Evolutionary conservation across 169 alveolate species (phyloP).

Genomic region (Eimeria maxima): DNA sequence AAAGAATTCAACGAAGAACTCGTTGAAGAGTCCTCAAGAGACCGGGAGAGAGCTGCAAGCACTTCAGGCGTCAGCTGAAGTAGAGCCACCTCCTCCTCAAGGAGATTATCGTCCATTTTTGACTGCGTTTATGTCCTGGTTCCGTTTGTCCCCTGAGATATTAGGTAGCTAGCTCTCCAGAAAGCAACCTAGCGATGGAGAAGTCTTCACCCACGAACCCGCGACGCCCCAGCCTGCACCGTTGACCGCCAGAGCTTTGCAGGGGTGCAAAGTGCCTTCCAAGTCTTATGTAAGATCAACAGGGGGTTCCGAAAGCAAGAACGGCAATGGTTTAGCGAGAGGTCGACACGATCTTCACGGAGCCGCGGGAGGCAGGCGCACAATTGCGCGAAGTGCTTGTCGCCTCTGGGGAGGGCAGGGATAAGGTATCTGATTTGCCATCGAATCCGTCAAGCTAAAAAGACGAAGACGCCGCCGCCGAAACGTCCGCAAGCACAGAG

Average conservation of each 20-base stretch:
- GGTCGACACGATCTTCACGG: neutral
- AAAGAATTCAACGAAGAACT: slow-evolving; percentile 15
- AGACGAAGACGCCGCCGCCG: neutral
- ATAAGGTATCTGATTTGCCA: neutral
- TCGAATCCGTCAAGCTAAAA: neutral
- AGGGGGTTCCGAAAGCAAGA: neutral
- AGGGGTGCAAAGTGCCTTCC: neutral
- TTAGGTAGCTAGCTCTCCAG: neutral
- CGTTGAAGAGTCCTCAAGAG: neutral
- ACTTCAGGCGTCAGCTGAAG: slow-evolving; percentile 1
- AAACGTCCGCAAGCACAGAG: neutral
- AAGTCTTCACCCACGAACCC: neutral
- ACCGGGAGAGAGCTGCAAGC: slow-evolving; percentile 38
- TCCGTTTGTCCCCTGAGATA: neutral
- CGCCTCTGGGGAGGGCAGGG: neutral
- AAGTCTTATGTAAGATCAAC: neutral
- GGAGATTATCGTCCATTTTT: neutral
- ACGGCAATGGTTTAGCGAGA: neutral
- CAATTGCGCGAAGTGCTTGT: neutral
- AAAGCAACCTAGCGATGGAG: neutral
- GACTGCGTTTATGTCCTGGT: neutral
- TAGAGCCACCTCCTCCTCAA: slow-evolving; percentile 18
- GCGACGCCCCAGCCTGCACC: neutral
- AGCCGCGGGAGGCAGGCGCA: neutral
- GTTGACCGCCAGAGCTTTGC: neutral